These are phyloP conservation scores for Arthonia radiata DNA, from an alignment of 495 filamentous ascomycete genomes.

Conservation along the genomic window DNA sequence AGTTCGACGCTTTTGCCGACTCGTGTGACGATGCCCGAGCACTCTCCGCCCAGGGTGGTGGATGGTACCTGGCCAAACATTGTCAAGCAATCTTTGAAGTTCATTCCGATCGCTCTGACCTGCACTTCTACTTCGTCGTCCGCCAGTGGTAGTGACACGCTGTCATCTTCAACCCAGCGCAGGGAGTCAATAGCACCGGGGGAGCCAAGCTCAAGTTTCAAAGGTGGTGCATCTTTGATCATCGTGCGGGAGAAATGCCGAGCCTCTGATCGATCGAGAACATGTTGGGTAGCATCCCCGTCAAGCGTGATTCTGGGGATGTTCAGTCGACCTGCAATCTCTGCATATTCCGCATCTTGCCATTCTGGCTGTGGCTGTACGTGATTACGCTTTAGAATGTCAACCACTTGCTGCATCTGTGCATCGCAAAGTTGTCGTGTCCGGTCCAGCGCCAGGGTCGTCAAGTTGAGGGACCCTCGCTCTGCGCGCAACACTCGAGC, in stretches of 20 bases:
- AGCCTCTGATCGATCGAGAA: constrained; percentile 5
- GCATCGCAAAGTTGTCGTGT: too few species aligned
- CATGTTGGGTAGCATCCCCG: constrained; percentile 7
- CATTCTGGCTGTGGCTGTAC: too few species aligned
- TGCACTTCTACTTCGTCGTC: neutral
- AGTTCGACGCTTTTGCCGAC: neutral
- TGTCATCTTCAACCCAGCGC: constrained; percentile 3
- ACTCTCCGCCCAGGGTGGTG: neutral
- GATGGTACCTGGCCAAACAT: neutral
- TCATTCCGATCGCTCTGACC: neutral
- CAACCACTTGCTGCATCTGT: too few species aligned
- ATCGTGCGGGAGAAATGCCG: constrained; percentile 6
- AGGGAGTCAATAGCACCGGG: constrained; percentile 5
- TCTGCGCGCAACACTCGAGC: too few species aligned
- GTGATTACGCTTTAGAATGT: too few species aligned
- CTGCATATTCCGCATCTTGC: too few species aligned
- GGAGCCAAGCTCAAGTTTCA: neutral
- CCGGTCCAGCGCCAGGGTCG: too few species aligned
- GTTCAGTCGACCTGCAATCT: constrained; percentile 1
- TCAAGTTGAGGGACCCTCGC: too few species aligned
- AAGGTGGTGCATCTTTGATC: constrained; percentile 1
- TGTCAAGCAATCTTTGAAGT: neutral
- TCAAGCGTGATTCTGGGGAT: constrained; percentile 3
- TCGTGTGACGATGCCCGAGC: neutral
- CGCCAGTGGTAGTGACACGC: neutral